phyloP scores from a whole-genome alignment of 306 rosid genomes.

The Cicer yamashitae region DNA sequence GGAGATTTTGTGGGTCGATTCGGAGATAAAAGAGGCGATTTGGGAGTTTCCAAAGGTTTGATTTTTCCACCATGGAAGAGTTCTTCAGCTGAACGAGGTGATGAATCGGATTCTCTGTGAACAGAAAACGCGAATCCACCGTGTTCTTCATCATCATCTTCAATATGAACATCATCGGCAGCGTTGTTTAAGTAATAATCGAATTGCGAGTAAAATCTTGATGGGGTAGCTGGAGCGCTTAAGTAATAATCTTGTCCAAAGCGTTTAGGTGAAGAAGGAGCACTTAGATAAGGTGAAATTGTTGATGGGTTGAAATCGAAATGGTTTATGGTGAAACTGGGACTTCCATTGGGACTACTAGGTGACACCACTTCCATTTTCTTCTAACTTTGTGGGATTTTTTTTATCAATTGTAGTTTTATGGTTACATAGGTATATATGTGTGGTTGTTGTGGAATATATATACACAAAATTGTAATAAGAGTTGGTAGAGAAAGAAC shows the following conservation, averaged over 20 bases:
- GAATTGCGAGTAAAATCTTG: slow-evolving; percentile 57
- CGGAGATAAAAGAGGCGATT: slow-evolving; percentile 45
- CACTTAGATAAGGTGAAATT: slow-evolving; percentile 55
- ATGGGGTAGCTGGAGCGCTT: slow-evolving; percentile 84
- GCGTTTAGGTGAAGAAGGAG: slow-evolving; percentile 68
- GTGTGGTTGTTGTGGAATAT: neutral
- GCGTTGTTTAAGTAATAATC: slow-evolving; percentile 41
- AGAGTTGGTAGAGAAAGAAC: neutral
- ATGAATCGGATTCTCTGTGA: slow-evolving; percentile 44
- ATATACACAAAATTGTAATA: neutral
- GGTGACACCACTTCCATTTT: slow-evolving; percentile 61
- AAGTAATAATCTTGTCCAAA: slow-evolving; percentile 58
- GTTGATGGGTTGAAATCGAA: slow-evolving; percentile 58
- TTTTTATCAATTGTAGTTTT: neutral
- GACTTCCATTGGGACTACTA: slow-evolving; percentile 45
- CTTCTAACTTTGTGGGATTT: neutral
- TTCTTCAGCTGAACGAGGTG: slow-evolving; percentile 80
- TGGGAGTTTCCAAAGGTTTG: slow-evolving; percentile 48
- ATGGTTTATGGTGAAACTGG: slow-evolving; percentile 37
- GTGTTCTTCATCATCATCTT: neutral
- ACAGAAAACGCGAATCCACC: slow-evolving; percentile 70
- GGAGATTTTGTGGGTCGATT: slow-evolving; percentile 38
- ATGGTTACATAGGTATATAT: neutral
- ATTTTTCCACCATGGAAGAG: slow-evolving; percentile 78
- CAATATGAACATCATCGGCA: too few relatives aligned